Evolutionary conservation across 306 rosid genomes (phyloP), one percentile per base, ranked within the genome.

Genomic region (Rosa chinensis): DNA sequence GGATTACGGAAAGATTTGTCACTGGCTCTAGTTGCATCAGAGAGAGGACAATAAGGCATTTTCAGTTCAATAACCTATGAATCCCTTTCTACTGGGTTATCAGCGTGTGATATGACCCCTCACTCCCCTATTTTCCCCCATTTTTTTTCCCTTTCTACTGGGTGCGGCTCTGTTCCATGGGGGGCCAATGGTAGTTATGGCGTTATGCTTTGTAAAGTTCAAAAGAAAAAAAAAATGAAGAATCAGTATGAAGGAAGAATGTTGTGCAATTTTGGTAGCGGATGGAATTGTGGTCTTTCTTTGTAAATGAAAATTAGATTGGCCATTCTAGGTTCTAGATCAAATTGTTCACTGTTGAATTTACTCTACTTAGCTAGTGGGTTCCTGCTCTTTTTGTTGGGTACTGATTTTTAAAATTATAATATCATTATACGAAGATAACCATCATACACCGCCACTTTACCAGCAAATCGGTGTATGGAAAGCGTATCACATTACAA

Each of bases 231-330:
- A 25, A 25, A 21, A 3, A 58, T 32, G 10, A 12, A 32, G 2
- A 45, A 74, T 23, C 23, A 1, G 20, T 72, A 62, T 10, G 59
- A 40, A 14, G 23, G 59, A 25, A 10, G 23, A 5, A 32, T 32
- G 37, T 32, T 32, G 37, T 2, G 3, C 37, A 32, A 5, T 76
- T 70, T 48, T 83, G 73, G 52, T 12, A 53, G 45, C 12, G 9
- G 8, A 20, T 50, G 48, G 44, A 49, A 35, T 48, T 32, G 14
- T 17, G 84, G 69, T 71, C 66, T 72, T 25, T 71, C 66, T 72
- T 39, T 76, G 87, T 84, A 84, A 64, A 84, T 84, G 79, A 55
- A 49, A 56, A 42, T 12, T 1, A 10, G 59, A 53, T 66, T 56
- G 66, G 67, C 37, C 75, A 39, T n/a, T 17, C 39, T 40, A 64